These are phyloP conservation scores for Monilinia vaccinii-corymbosi DNA, from an alignment of 2,329 filamentous ascomycete genomes.

Conservation along the genomic window DNA sequence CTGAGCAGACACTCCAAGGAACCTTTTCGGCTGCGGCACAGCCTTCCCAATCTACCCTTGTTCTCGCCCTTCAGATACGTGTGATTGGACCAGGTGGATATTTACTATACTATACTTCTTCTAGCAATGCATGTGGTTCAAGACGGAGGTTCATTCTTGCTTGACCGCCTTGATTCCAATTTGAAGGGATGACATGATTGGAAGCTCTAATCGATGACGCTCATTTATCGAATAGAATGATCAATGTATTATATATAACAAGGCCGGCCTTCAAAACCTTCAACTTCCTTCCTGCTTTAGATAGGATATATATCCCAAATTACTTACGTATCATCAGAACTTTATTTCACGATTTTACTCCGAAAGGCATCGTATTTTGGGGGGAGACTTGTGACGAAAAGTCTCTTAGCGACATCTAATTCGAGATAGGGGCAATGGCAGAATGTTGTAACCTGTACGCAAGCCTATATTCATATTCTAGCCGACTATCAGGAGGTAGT, in stretches of 20 bases:
- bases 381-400: not conserved
- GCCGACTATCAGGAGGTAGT: not conserved
- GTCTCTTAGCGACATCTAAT: not conserved
- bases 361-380: too few species aligned
- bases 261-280: too few species aligned
- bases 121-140: not conserved
- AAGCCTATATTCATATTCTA: not conserved
- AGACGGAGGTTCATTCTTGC: not conserved
- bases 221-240: not conserved
- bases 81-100: not conserved
- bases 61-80: not conserved
- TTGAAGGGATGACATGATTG: not conserved
- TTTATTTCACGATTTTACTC: not conserved
- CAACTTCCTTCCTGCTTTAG: not conserved
- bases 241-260: not conserved
- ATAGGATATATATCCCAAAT: not conserved
- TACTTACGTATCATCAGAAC: not conserved
- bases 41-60: constrained; percentile 4
- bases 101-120: not conserved
- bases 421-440: not conserved
- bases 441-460: not conserved
- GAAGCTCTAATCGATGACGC: not conserved
- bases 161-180: constrained; percentile 4
- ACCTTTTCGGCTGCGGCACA: constrained; percentile 11
- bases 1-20: not conserved